Evolutionary conservation across 2,329 filamentous ascomycete genomes (phyloP).

Genomic region (Aaosphaeria pasadenensis): DNA sequence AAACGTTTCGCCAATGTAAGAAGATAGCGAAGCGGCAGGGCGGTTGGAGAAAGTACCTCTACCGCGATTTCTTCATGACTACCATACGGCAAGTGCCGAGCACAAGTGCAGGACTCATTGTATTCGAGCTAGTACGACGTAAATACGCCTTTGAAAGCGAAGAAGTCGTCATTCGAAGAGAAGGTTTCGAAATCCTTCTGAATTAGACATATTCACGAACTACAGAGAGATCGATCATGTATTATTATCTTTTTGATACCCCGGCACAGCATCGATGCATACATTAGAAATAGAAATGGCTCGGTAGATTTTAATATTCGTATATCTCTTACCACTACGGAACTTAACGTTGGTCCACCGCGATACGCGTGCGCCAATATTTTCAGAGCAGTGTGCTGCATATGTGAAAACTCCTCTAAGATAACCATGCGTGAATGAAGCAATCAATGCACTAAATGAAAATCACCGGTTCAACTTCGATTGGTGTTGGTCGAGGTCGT

Average conservation of each 20-base stretch:
- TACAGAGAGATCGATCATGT: neutral
- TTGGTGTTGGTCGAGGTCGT: neutral
- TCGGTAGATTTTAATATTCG: no score
- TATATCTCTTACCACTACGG: no score
- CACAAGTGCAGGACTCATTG: constrained; percentile 73
- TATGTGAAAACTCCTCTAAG: no score
- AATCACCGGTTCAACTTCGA: neutral
- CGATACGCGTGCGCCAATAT: no score
- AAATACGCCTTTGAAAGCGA: constrained; percentile 68
- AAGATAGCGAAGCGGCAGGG: constrained; percentile 58
- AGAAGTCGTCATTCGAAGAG: constrained; percentile 48
- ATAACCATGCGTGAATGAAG: no score
- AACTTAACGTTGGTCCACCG: no score
- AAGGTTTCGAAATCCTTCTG: constrained; percentile 70
- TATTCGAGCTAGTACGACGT: constrained; percentile 71
- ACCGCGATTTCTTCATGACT: constrained; percentile 68
- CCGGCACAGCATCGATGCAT: no score
- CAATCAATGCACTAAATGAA: no score
- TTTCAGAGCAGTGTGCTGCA: no score
- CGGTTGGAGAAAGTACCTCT: constrained; percentile 62
- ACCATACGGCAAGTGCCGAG: constrained; percentile 73
- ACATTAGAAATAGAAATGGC: no score
- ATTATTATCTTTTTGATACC: neutral
- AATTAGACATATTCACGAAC: constrained; percentile 13
- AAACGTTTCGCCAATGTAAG: constrained; percentile 62